Evolutionary conservation across 2,329 filamentous ascomycete species (phyloP).

Genomic region (Chaetothyriales sp.): DNA sequence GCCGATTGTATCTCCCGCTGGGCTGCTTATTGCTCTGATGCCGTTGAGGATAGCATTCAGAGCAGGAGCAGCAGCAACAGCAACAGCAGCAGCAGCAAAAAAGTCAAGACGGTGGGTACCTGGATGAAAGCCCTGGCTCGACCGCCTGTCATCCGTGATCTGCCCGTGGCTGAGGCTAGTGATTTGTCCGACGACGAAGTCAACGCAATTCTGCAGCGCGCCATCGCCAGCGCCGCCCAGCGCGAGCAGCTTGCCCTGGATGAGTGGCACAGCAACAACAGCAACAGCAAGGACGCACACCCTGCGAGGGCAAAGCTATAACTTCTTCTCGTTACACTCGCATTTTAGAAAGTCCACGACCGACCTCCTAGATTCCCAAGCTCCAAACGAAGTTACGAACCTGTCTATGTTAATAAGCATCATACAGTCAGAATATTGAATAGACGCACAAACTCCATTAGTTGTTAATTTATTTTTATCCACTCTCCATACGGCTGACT

Average conservation of each 20-base stretch:
- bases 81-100: neutral
- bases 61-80: neutral
- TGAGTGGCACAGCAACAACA: neutral
- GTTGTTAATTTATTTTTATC: no score
- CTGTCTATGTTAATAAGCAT: no score
- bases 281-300: neutral
- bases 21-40: conserved; percentile 37
- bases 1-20: conserved; percentile 41
- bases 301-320: neutral
- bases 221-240: neutral
- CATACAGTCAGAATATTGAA: no score
- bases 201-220: neutral
- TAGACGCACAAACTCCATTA: no score
- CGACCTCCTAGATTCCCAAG: no score
- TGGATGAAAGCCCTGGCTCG: neutral
- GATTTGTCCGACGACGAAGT: neutral
- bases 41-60: conserved; percentile 7
- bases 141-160: neutral
- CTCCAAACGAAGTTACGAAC: no score
- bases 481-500: neutral
- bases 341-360: no score
- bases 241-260: neutral
- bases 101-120: neutral
- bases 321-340: no score
- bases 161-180: neutral